phyloP scores from a whole-genome alignment of 73 alveolate species.

The Paramecium sexaurelia region DNA sequence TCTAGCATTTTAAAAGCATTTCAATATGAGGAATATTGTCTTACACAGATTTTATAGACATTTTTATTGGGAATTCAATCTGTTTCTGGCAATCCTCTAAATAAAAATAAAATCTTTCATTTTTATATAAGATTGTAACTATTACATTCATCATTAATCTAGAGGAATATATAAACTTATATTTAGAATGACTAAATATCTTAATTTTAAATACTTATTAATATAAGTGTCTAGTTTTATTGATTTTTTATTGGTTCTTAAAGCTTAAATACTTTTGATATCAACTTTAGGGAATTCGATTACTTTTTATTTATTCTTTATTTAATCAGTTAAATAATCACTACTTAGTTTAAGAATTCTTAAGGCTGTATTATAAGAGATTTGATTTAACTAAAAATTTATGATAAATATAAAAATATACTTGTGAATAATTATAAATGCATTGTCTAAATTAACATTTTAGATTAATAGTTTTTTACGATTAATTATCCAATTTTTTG shows the following conservation, averaged over 20 bases:
- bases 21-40: slow-evolving; percentile 49
- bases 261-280: neutral
- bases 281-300: slow-evolving; percentile 35
- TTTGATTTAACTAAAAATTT: neutral
- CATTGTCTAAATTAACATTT: slow-evolving; percentile 47
- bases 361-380: slow-evolving; percentile 26
- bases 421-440: slow-evolving; percentile 18
- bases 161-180: neutral
- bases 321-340: neutral
- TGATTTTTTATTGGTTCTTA: slow-evolving; percentile 25
- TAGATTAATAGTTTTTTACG: slow-evolving; percentile 1
- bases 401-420: neutral
- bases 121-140: slow-evolving; percentile 7
- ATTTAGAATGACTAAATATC: neutral
- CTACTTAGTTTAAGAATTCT: neutral
- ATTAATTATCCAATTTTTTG: neutral
- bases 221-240: slow-evolving; percentile 13
- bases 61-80: neutral
- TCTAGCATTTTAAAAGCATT: neutral
- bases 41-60: neutral
- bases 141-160: slow-evolving; percentile 19
- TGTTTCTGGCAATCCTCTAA: neutral
- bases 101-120: slow-evolving; percentile 7
- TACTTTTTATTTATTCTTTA: neutral
- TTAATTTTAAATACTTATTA: neutral